Conservation (phyloP, 768 basidiomycete species). For the Leccinum subgranulosum region DNA sequence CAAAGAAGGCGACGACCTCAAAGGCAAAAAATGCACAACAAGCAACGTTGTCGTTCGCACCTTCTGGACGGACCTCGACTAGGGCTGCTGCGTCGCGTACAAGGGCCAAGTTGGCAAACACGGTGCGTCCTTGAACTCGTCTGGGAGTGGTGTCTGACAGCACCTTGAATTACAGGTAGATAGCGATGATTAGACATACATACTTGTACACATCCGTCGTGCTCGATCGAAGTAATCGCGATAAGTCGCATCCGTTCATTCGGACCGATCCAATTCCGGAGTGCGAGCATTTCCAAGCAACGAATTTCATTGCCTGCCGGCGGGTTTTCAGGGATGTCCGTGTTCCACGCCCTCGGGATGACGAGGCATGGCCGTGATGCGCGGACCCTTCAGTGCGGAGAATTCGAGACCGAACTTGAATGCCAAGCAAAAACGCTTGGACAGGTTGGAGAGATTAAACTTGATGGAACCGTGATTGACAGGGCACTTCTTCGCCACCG, state of each 20-base stretch:
- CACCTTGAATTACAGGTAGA: conserved; percentile 16
- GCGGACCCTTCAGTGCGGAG: background rate
- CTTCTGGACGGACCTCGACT: conserved; percentile 52
- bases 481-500: background rate
- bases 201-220: background rate
- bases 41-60: conserved; percentile 60
- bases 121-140: conserved; percentile 27
- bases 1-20: conserved; percentile 42
- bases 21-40: conserved; percentile 33
- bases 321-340: background rate
- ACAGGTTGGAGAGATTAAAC: background rate
- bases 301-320: background rate
- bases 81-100: conserved; percentile 70
- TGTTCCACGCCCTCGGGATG: background rate
- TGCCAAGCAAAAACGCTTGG: background rate
- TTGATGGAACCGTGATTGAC: background rate
- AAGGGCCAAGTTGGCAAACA: conserved; percentile 53
- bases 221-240: background rate
- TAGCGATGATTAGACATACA: conserved; percentile 25
- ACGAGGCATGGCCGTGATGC: background rate
- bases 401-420: background rate
- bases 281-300: background rate
- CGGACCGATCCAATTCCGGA: background rate
- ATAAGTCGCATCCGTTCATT: background rate
- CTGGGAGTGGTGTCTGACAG: background rate